Percentiles rank a stretch among this genome's conserved stretches.
Evolutionary conservation across 352 stramenopile genomes (phyloP).

Genomic region (Phytophthora pini): DNA sequence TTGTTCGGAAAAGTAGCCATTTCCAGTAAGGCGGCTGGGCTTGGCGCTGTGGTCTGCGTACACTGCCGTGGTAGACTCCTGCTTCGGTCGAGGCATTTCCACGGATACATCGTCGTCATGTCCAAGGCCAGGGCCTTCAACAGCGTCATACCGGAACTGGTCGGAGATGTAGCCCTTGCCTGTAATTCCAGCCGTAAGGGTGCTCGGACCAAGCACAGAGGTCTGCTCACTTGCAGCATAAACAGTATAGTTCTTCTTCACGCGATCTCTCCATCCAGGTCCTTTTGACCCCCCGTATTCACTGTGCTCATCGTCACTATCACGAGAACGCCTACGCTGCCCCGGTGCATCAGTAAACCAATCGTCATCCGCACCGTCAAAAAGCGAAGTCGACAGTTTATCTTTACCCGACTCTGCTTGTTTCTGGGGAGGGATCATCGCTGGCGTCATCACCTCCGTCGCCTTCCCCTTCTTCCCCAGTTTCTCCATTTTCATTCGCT

Average conservation of each 20-base stretch:
- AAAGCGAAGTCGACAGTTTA: slow-evolving; percentile 33
- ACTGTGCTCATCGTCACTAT: slow-evolving; percentile 21
- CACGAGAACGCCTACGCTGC: slow-evolving; percentile 5
- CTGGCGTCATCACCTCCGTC: not conserved
- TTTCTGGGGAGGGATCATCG: not conserved
- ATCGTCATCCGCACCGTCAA: slow-evolving; percentile 57
- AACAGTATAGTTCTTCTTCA: slow-evolving; percentile 37
- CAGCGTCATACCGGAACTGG: slow-evolving; percentile 43
- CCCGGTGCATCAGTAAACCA: slow-evolving; percentile 68
- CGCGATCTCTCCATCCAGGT: slow-evolving; percentile 36
- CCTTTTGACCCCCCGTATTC: slow-evolving; percentile 24
- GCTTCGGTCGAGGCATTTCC: slow-evolving; percentile 33
- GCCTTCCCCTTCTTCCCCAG: slow-evolving; percentile 7
- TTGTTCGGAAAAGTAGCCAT: slow-evolving; percentile 40
- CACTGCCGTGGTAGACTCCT: not conserved
- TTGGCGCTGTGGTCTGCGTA: slow-evolving; percentile 16
- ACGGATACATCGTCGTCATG: slow-evolving; percentile 30
- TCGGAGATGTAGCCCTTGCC: slow-evolving; percentile 43
- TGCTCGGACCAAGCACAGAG: slow-evolving; percentile 15
- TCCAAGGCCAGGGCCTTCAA: slow-evolving; percentile 26
- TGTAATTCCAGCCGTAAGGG: slow-evolving; percentile 29
- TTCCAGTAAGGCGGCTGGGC: slow-evolving; percentile 14
- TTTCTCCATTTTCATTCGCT: slow-evolving; percentile 27
- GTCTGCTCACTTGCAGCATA: slow-evolving; percentile 14
- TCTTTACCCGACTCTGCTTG: slow-evolving; percentile 3